Evolutionary conservation across 2,329 filamentous ascomycete species (phyloP).

Genomic region (Alternaria rosae): DNA sequence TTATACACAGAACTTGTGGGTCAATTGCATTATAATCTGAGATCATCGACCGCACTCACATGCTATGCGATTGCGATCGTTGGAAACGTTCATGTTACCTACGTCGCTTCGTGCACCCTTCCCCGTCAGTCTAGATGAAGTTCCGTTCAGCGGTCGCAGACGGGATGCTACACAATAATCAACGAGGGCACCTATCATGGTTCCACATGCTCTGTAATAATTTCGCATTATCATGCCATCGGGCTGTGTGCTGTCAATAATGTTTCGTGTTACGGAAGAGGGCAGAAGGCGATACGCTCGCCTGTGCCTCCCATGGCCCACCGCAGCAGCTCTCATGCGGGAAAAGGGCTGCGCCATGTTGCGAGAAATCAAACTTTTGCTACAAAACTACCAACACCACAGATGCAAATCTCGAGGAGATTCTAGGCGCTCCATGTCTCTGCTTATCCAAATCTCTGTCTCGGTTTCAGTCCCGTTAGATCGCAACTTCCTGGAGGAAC

Average conservation of each 20-base stretch:
- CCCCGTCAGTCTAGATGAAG: neutral
- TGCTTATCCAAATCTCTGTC: neutral
- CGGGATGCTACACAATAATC: neutral
- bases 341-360: slow-evolving; percentile 16
- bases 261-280: slow-evolving; percentile 1
- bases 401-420: neutral
- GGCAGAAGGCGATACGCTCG: slow-evolving; percentile 18
- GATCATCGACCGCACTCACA: neutral
- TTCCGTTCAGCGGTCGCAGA: neutral
- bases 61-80: neutral
- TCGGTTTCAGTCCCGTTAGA: neutral
- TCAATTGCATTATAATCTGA: neutral
- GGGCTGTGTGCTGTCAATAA: neutral
- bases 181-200: neutral
- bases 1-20: neutral
- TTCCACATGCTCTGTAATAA: neutral
- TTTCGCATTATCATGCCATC: neutral
- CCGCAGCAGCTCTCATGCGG: slow-evolving; percentile 11
- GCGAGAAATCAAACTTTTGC: neutral
- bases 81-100: neutral
- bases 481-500: neutral
- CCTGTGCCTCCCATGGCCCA: slow-evolving; percentile 9
- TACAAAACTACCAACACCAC: neutral
- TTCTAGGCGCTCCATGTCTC: neutral
- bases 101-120: neutral